phyloP scores from a whole-genome alignment of 306 rosid species.

The Acacia confusa region DNA sequence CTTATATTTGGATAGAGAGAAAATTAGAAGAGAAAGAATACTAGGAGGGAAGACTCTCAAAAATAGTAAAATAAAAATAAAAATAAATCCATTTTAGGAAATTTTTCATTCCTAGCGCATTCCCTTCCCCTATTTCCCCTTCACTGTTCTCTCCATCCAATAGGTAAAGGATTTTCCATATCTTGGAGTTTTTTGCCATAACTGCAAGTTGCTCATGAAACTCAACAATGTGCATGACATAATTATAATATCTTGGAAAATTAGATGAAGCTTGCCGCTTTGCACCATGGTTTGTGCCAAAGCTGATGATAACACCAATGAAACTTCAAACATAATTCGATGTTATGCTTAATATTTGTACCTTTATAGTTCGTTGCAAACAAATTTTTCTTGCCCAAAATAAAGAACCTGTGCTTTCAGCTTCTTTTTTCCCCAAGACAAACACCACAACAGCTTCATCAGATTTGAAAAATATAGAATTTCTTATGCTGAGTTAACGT shows the following conservation, averaged over 20 bases:
- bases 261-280: background rate
- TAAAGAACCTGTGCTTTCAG: background rate
- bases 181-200: background rate
- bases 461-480: background rate
- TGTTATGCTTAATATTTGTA: background rate
- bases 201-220: background rate
- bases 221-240: background rate
- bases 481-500: background rate
- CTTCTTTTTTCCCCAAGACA: background rate
- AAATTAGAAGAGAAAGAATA: too few relatives aligned
- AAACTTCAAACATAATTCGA: background rate
- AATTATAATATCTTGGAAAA: background rate
- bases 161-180: background rate
- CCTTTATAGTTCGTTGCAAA: background rate
- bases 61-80: too few relatives aligned
- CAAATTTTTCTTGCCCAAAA: background rate
- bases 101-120: too few relatives aligned
- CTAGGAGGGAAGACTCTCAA: too few relatives aligned
- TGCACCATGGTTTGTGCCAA: background rate
- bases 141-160: too few relatives aligned
- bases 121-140: too few relatives aligned
- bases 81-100: too few relatives aligned
- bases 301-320: background rate
- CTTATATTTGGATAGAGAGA: too few relatives aligned
- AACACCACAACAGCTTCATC: background rate